These are phyloP conservation scores for Talaromyces borbonicus DNA, from an alignment of 495 filamentous ascomycete species.

Conservation along the genomic window DNA sequence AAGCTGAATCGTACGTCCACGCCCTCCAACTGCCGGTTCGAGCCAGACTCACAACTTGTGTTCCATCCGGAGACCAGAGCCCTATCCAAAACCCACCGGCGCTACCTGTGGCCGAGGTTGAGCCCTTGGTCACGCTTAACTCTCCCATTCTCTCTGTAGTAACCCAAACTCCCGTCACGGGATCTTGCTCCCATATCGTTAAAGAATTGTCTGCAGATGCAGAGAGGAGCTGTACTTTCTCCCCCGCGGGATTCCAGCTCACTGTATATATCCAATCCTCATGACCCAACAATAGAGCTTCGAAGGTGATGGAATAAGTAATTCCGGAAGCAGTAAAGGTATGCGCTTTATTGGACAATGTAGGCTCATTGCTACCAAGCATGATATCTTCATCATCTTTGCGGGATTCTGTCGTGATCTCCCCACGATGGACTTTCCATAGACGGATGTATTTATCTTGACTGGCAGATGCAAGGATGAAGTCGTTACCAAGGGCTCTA, in stretches of 20 bases:
- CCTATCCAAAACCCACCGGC: slow-evolving; percentile 95
- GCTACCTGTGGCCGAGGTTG: slow-evolving; percentile 90
- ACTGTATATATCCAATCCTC: slow-evolving; percentile 97
- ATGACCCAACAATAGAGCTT: slow-evolving; percentile 88
- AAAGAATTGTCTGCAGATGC: slow-evolving; percentile 93
- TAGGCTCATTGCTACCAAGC: slow-evolving; percentile 49
- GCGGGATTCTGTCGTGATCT: slow-evolving; percentile 22
- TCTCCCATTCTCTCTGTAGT: slow-evolving; percentile 78
- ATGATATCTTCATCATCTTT: slow-evolving; percentile 41
- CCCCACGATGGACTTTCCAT: slow-evolving; percentile 73
- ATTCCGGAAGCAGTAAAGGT: slow-evolving; percentile 45
- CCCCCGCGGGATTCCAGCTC: slow-evolving; percentile 53
- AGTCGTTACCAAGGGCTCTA: slow-evolving; percentile 40
- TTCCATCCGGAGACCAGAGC: slow-evolving; percentile 77
- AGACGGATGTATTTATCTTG: slow-evolving; percentile 96
- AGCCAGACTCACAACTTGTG: slow-evolving; percentile 66
- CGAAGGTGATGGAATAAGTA: slow-evolving; percentile 78
- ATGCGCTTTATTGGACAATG: slow-evolving; percentile 81
- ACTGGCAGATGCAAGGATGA: slow-evolving; percentile 78
- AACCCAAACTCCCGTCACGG: slow-evolving; percentile 79
- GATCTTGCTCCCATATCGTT: slow-evolving; percentile 82
- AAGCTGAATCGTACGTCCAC: slow-evolving; percentile 51
- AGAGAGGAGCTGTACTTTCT: slow-evolving; percentile 65
- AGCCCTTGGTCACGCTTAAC: slow-evolving; percentile 86
- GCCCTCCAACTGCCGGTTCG: slow-evolving; percentile 89